These are phyloP conservation scores for Lumnitzera racemosa DNA, from an alignment of 345 rosid species.

Conservation along the genomic window DNA sequence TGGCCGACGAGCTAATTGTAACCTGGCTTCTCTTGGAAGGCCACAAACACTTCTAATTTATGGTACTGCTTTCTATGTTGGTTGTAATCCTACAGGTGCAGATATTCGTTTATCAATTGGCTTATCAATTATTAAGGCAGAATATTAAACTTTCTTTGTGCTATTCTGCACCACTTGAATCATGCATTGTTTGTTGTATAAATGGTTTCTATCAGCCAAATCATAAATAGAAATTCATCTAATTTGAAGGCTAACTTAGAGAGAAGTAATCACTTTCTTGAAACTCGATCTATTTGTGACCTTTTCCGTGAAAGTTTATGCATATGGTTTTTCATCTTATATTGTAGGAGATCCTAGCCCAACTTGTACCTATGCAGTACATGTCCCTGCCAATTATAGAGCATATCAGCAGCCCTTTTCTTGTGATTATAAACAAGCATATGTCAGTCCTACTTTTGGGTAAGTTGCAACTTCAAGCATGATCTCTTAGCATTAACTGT, in stretches of 20 bases:
- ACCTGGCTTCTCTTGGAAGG: constrained; percentile 91
- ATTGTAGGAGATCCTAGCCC: constrained; percentile 63
- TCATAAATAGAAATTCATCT: too few relatives aligned
- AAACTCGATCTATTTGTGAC: not conserved
- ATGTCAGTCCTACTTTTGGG: constrained; percentile 79
- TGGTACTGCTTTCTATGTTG: constrained; percentile 35
- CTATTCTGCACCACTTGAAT: too few relatives aligned
- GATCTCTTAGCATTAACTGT: constrained; percentile 1
- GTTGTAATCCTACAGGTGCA: constrained; percentile 22
- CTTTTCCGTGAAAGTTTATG: not conserved
- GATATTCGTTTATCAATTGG: not conserved
- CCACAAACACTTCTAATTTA: constrained; percentile 51
- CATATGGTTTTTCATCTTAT: constrained; percentile 1
- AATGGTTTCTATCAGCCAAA: too few relatives aligned
- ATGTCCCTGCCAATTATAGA: constrained; percentile 57
- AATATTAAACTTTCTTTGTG: too few relatives aligned
- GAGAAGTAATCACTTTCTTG: not conserved
- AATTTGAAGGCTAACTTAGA: not conserved
- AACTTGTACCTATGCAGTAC: constrained; percentile 42
- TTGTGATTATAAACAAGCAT: constrained; percentile 65
- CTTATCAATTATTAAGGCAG: too few relatives aligned
- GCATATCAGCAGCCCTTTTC: constrained; percentile 68
- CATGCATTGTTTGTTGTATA: too few relatives aligned
- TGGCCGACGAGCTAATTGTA: constrained; percentile 94
- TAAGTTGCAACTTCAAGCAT: constrained; percentile 30